Base-by-base conservation (phyloP, 106 monocot species). In the Apostasia ramifera region DNA sequence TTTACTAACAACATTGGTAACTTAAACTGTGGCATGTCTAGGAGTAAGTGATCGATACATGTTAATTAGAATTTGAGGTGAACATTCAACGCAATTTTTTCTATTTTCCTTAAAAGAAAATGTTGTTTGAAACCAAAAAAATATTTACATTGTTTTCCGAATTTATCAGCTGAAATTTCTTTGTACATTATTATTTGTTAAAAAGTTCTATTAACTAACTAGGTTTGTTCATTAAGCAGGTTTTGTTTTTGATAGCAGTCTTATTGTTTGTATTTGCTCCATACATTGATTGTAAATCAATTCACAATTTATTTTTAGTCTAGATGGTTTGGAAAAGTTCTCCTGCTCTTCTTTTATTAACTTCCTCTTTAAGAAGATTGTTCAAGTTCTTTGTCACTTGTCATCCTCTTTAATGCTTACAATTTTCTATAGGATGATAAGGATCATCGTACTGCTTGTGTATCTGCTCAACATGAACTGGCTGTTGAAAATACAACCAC, bases 381-480 rank as follows among this genome's bases (percentile, higher is more conserved):
- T 47, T 12, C 7, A 15, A 47, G 6, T 65, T 2, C 62, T 13
- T 45, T 49, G 47, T 37, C 47, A 44, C 10, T 44, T 40, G 14
- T 3, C 11, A 12, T 61, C 14, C 47, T n/a, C 0, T 64, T 64
- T 26, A n/a, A 47, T 63, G 62, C 62, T 64, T 64, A 40, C 55
- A 0, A 44, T 63, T n/a, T 61, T 61, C 46, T 71, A 55, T 61
- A 73, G 78, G 46, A 47, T 5, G 40, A 15, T 61, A 73, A 73
- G 26, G 49, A 49, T 53, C 66, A 42, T 8, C 44, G 59, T 72
- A n/a, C 66, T 44, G n/a, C 53, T 78, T 47, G 52, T 64, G 15
- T 71, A 13, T 67, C 67, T 67, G 40, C 44, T 40, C 26, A 15
- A 55, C 6, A 54, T 40, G 50, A 3, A 46, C 53, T 59, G 56